Base-by-base conservation (phyloP, 352 stramenopile genomes). In the Phytophthora ohioensis region DNA sequence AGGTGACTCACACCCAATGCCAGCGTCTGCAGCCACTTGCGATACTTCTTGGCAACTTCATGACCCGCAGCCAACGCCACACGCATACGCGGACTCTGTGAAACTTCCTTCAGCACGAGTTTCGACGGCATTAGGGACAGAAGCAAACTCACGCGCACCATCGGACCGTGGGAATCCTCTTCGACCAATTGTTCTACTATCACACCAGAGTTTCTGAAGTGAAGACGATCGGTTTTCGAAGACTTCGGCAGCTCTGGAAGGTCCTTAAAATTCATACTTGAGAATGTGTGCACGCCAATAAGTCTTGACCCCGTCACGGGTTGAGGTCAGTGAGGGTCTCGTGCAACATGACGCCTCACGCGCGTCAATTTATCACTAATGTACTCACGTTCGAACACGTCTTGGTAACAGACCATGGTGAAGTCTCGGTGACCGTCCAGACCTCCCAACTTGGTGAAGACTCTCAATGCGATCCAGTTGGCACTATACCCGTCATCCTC, bases 241-340 rank as follows among this genome's bases (percentile, higher is more conserved):
- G 45, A 73, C 52, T 76, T 79, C 5, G 83, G 83, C 53, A 88
- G 69, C 46, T 82, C 69, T 0, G 83, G 83, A 17, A 91, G 79
- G 48, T 90, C 81, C 54, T 79, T 80, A 34, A 91, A 91, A 66
- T 90, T 90, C 69, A 91, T 83, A 46, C 80, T 89, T 11, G 78
- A 79, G 39, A 88, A 64, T 31, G 75, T 80, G 64, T 91, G 81
- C 10, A 91, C 79, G 31, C 83, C 83, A 10, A 91, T 60, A 27
- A 91, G 57, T 48, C 60, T 53, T 1, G 69, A 72, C 5, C 45
- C 58, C 13, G 62, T 74, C 5, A 64, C 55, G 2, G 60, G 60
- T 39, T 64, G 57, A 39, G 30, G 56, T 43, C 49, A 43, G n/a
- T 65, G 49, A 21, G 56, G 57, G 27, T 84, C 73, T 6, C 66